Conservation (phyloP, 345 rosid species). For the Salix caprea region DNA sequence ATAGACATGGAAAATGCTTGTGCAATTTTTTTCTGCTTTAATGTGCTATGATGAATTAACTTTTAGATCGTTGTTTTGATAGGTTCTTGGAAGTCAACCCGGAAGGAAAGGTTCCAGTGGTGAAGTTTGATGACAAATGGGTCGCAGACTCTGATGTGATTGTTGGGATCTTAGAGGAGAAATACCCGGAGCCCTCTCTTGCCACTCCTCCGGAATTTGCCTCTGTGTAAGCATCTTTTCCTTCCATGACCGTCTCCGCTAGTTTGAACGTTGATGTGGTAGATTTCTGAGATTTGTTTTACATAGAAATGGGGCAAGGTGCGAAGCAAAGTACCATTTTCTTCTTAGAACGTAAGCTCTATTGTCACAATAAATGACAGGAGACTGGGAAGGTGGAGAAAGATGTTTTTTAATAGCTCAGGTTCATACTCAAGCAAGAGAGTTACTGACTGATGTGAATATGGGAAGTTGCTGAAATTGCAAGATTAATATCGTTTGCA, state of each 20-base stretch:
- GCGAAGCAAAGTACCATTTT: too few species aligned
- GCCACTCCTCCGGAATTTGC: conserved; percentile 58
- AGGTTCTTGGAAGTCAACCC: conserved; percentile 84
- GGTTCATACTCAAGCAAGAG: too few species aligned
- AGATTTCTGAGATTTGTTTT: not conserved
- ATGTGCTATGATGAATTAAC: not conserved
- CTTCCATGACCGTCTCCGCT: not conserved
- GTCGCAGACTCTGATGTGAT: conserved; percentile 82
- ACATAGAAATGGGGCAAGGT: too few species aligned
- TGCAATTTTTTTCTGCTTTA: not conserved
- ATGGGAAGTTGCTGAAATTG: not conserved
- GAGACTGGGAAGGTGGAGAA: too few species aligned
- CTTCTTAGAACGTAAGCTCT: too few species aligned
- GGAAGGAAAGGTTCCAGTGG: conserved; percentile 78
- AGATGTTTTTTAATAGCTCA: too few species aligned
- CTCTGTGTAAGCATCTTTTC: conserved; percentile 46
- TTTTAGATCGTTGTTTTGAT: not conserved
- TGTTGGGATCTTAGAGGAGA: conserved; percentile 73
- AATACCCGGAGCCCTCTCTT: conserved; percentile 71
- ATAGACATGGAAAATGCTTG: not conserved
- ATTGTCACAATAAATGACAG: too few species aligned
- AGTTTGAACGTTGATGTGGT: not conserved
- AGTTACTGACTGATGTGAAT: not conserved
- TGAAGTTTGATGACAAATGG: conserved; percentile 76
- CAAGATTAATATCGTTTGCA: not conserved